Base-by-base conservation (phyloP, 768 basidiomycete genomes). In the Obba rivulosa region DNA sequence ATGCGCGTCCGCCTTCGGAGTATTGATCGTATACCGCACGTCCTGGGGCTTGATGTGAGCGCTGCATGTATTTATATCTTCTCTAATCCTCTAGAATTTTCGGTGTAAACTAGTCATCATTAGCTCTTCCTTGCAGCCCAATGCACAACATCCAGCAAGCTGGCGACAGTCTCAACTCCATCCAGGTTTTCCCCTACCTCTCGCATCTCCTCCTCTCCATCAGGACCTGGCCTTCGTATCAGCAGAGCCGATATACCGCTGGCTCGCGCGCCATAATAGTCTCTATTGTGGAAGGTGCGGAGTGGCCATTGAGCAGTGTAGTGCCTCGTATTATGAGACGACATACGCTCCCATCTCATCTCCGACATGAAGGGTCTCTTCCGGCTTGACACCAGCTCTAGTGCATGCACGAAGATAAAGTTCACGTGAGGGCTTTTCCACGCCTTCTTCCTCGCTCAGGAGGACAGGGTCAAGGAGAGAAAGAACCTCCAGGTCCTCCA, bases 311-410 rank as follows among this genome's bases (percentile, higher is more conserved):
- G 20, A 14, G 28, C 18, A n/a, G 21, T 11, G 10, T 18, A n/a
- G 25, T 40, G 35, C 22, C 21, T 14, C 18, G 24, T 2, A 17
- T 3, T 3, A 34, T n/a, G 23, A 4, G 39, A 13, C 22, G 7
- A 53, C 76, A 53, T 55, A 87, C 88, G 76, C 74, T 42, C 71
- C 60, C 24, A 87, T 60, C 53, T 90, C 87, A 59, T 92, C 88
- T 1, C 89, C 89, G 35, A 91, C 75, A 54, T 92, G 88, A 17
- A 90, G 58, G 31, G 74, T 76, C 56, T 85, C 70, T 22, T 61
- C 56, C 1, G 69, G 49, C 8, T 48, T 45, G 20, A 80, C 68
- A 1, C 60, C 55, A 13, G 59, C 66, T 1, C 66, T 57, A 10
- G 65, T 55, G 40, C 61, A 78, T 4, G 75, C 72, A 3, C 71